phyloP scores from a whole-genome alignment of 2,329 filamentous ascomycete genomes.

The Ophiostoma sp. region DNA sequence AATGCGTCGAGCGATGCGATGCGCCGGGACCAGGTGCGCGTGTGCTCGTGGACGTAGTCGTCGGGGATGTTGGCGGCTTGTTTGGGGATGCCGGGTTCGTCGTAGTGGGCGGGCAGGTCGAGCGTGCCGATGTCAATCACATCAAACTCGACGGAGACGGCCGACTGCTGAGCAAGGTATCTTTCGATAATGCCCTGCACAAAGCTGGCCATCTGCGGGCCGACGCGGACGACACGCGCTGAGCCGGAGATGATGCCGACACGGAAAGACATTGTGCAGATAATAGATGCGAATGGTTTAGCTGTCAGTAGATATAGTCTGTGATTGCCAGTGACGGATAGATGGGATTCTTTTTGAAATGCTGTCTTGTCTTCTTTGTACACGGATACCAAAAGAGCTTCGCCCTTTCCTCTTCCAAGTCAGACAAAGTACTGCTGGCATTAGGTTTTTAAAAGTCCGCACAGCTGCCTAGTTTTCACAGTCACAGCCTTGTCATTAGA shows the following conservation, averaged over 20 bases:
- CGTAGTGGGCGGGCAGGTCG: not conserved
- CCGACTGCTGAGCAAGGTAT: not conserved
- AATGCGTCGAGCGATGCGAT: conserved; percentile 35
- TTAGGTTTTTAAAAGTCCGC: not conserved
- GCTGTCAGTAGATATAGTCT: not conserved
- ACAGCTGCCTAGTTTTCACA: not conserved
- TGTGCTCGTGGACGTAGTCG: conserved; percentile 35
- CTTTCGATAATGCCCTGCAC: not conserved
- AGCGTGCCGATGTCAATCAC: not conserved
- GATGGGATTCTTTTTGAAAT: not conserved
- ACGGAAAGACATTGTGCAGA: not conserved
- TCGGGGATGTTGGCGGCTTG: conserved; percentile 26
- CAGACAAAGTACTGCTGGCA: not conserved
- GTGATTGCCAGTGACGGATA: not conserved
- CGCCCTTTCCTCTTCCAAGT: too few relatives aligned
- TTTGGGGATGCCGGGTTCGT: not conserved
- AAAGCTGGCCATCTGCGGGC: not conserved
- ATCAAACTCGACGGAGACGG: not conserved
- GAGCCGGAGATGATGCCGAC: not conserved
- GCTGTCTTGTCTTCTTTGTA: too few relatives aligned
- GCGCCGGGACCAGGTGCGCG: conserved; percentile 34
- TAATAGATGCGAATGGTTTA: not conserved
- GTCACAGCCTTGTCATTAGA: conserved; percentile 1
- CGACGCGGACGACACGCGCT: not conserved
- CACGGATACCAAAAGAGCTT: too few relatives aligned